Conservation (phyloP, 2,329 filamentous ascomycete genomes). For the Dactylella cylindrospora region DNA sequence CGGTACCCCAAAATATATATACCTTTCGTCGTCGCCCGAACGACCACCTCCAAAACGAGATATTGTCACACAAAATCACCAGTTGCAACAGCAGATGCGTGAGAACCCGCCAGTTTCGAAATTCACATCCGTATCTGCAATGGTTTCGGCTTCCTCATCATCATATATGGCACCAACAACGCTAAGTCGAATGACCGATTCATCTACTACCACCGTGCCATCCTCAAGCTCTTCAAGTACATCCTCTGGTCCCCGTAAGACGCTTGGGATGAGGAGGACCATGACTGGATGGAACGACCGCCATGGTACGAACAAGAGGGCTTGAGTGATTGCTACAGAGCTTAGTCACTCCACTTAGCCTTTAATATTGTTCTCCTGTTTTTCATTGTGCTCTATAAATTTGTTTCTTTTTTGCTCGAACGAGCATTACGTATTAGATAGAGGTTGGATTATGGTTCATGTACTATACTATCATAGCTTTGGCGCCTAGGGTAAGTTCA, state of each 20-base stretch:
- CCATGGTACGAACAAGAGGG: constrained; percentile 10
- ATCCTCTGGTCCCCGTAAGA: constrained; percentile 50
- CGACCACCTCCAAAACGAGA: constrained; percentile 15
- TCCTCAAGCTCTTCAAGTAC: constrained; percentile 40
- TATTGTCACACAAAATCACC: constrained; percentile 11
- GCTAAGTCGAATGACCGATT: constrained; percentile 14
- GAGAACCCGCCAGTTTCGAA: constrained; percentile 21
- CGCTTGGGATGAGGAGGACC: constrained; percentile 57
- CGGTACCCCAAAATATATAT: constrained; percentile 17
- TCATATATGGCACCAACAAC: constrained; percentile 25
- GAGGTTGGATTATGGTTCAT: no score
- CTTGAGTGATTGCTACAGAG: no score
- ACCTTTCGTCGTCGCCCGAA: constrained; percentile 39
- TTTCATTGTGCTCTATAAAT: no score
- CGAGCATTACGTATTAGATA: no score
- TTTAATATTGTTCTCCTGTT: no score
- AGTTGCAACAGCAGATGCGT: constrained; percentile 8
- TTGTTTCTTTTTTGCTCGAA: no score
- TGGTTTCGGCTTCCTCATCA: background rate
- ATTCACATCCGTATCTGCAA: constrained; percentile 11
- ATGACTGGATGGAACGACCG: constrained; percentile 57
- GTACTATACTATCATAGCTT: no score
- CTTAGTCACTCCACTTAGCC: no score
- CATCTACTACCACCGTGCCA: background rate
- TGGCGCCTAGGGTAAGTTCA: no score